A percentile compares a stretch with the other conserved stretches of the same genome.
Conservation (phyloP, 2,329 filamentous ascomycete genomes). For the Ascochyta viciae-villosae region DNA sequence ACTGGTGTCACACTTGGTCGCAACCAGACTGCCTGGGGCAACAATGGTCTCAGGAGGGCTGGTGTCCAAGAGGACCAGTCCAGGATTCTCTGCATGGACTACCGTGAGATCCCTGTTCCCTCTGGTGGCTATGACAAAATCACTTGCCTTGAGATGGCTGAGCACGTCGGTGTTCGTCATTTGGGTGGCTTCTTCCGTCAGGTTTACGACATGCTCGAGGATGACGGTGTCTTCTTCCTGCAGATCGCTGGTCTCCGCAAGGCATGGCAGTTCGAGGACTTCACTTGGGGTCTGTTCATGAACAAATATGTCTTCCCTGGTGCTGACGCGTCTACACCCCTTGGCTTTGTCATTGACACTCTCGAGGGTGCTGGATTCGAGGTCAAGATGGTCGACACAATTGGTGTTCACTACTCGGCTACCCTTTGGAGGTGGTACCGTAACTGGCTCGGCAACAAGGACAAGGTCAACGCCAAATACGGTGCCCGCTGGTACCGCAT, state of each 20-base stretch:
- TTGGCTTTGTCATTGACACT: conserved; percentile 84
- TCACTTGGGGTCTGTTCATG: conserved; percentile 99
- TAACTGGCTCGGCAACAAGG: conserved; percentile 94
- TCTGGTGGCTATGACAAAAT: conserved; percentile 89
- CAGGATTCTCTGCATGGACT: conserved; percentile 93
- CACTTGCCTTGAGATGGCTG: conserved; percentile 97
- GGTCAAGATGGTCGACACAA: conserved; percentile 88
- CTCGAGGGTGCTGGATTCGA: conserved; percentile 90
- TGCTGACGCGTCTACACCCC: conserved; percentile 91
- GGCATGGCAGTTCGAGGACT: conserved; percentile 96
- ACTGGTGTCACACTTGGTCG: conserved; percentile 93
- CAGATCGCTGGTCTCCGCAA: conserved; percentile 95
- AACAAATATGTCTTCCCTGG: conserved; percentile 99
- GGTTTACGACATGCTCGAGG: conserved; percentile 93
- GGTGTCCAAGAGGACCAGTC: conserved; percentile 88
- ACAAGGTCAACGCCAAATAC: conserved; percentile 94
- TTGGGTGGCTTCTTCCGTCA: conserved; percentile 82
- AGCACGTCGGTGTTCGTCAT: conserved; percentile 95
- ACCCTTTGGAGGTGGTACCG: conserved; percentile 98
- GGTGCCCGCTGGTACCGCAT: conserved; percentile 95
- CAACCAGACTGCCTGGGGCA: conserved; percentile 98
- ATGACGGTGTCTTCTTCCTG: conserved; percentile 94
- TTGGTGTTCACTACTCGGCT: conserved; percentile 96
- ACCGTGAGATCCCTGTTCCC: conserved; percentile 88
- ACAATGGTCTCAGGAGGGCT: conserved; percentile 81